Base-by-base conservation (phyloP, 2,329 filamentous ascomycete genomes). In the Fusarium chuoi region DNA sequence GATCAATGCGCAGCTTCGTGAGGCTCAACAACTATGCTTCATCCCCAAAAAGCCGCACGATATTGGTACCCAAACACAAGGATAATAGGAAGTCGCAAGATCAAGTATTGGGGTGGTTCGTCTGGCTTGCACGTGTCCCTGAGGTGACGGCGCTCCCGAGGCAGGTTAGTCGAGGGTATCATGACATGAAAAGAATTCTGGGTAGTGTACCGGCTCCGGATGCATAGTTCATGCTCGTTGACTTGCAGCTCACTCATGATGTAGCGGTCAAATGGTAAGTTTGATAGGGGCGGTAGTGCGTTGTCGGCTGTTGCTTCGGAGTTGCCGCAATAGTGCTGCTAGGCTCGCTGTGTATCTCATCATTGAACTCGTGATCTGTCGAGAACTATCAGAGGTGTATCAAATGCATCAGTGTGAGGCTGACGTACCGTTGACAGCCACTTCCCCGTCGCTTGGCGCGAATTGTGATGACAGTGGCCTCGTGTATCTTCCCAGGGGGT, bases 371-470 rank as follows among this genome's bases (percentile, higher is more conserved):
- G 22, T 52, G 17, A 22, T 22, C 18, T 52, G 7, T 2, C 2
- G 12, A 20, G 10, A 22, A 17, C 0, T 12, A 4, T 38, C 1
- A 26, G 18, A 8, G 12, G 3, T 20, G 4, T 6, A 12, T 0
- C 0, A 3, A 36, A 7, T 15, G 0, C 0, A 20, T 14, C 12
- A 6, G 3, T 22, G 4, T 26, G 9, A 22, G 1, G 6, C 9
- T 13, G 4, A 26, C 17, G 3, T 20, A 7, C 49, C 17, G 6
- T 24, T 11, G 17, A 6, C 7, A 2, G 28, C 28, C 3, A 4
- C 12, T 7, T 14, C n/a, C 3, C 12, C 5, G 33, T 12, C 2
- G 8, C 7, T 12, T 28, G 33, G 18, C 14, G 3, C 7, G 5
- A 22, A 5, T 22, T 12, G 49, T 17, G 24, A 20, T 38, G 2